phyloP scores from a whole-genome alignment of 2,329 filamentous ascomycete species.

The Hypoxylon sp. region DNA sequence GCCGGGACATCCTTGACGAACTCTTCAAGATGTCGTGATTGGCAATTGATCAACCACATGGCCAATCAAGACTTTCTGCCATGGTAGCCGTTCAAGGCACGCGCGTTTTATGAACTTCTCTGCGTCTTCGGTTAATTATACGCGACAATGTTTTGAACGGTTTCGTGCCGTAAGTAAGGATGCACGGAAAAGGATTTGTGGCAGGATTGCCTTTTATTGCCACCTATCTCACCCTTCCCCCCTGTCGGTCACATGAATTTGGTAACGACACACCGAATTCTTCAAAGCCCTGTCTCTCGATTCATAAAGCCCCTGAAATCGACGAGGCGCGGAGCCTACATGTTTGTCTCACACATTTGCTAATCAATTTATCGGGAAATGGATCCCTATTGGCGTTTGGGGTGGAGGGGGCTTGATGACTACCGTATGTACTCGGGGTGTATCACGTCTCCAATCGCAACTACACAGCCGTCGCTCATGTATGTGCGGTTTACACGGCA shows the following conservation, averaged over 20 bases:
- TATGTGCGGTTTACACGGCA: background rate
- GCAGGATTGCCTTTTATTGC: conserved; percentile 10
- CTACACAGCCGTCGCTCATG: background rate
- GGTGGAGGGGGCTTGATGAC: background rate
- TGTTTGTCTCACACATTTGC: conserved; percentile 1
- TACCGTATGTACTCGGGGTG: background rate
- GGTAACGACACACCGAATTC: conserved; percentile 4
- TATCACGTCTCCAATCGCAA: background rate
- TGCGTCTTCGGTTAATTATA: background rate
- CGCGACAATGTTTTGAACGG: background rate
- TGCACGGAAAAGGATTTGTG: conserved; percentile 3
- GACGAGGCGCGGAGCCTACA: conserved; percentile 1
- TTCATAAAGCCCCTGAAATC: background rate
- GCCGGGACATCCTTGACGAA: conserved; percentile 42
- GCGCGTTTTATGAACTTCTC: background rate
- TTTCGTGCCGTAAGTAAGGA: background rate
- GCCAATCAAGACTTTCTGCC: conserved; percentile 8
- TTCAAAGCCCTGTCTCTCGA: background rate
- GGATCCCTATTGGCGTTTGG: background rate
- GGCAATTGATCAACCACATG: conserved; percentile 47
- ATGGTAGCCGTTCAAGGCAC: conserved; percentile 13
- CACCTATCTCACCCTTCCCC: conserved; percentile 3
- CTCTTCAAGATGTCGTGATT: conserved; percentile 39
- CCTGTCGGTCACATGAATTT: conserved; percentile 25
- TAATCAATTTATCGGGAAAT: background rate